These are phyloP conservation scores for Globisporangium polare DNA, from an alignment of 352 stramenopile genomes.

Conservation along the genomic window DNA sequence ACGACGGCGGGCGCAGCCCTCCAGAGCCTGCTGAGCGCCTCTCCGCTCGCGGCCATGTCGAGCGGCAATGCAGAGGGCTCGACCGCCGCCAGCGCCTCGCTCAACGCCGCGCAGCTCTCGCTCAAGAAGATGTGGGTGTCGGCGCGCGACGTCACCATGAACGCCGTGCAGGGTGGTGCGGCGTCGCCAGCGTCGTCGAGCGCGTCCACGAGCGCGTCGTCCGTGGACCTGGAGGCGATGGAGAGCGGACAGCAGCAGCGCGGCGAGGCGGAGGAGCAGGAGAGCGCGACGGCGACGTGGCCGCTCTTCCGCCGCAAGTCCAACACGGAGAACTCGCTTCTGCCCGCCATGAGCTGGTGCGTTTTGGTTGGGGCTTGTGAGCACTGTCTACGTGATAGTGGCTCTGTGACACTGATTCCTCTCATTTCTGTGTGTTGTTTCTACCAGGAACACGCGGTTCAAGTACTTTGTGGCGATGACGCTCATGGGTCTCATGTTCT, in stretches of 20 bases:
- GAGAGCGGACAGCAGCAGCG: constrained; percentile 38
- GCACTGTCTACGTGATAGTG: not conserved
- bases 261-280: constrained; percentile 19
- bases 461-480: constrained; percentile 78
- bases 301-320: constrained; percentile 42
- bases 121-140: constrained; percentile 66
- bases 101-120: constrained; percentile 16
- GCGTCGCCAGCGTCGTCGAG: constrained; percentile 6
- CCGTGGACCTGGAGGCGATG: constrained; percentile 27
- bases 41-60: constrained; percentile 41
- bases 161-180: constrained; percentile 10
- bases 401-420: not conserved
- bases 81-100: constrained; percentile 11
- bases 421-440: not conserved
- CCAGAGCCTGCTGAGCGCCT: constrained; percentile 42
- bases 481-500: constrained; percentile 72
- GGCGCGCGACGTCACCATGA: constrained; percentile 50
- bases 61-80: constrained; percentile 14
- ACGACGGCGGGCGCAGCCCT: constrained; percentile 31
- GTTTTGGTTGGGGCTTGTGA: not conserved
- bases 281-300: constrained; percentile 25
- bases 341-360: constrained; percentile 62
- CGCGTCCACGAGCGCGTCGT: constrained; percentile 5
- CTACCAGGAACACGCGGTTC: constrained; percentile 67
- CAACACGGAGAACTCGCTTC: constrained; percentile 22